A percentile compares a stretch with the other conserved stretches of the same genome.
Evolutionary conservation across 768 basidiomycete species (phyloP).

Genomic region (Holtermannia corniformis): DNA sequence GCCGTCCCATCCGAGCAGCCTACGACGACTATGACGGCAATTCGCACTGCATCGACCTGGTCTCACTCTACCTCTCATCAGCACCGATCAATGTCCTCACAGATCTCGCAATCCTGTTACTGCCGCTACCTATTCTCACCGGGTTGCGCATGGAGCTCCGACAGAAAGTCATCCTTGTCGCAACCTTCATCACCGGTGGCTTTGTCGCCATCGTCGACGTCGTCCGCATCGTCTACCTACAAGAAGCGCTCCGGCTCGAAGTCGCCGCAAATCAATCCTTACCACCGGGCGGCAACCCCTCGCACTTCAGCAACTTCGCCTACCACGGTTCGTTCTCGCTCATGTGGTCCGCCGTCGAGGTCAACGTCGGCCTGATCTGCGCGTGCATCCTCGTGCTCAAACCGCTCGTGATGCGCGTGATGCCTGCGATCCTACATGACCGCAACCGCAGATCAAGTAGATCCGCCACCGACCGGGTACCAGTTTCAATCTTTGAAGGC

Average conservation of each 20-base stretch:
- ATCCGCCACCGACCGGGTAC: background rate
- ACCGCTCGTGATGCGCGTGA: slow-evolving; percentile 29
- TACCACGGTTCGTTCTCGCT: slow-evolving; percentile 30
- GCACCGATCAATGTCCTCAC: slow-evolving; percentile 40
- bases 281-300: background rate
- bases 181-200: slow-evolving; percentile 35
- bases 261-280: slow-evolving; percentile 1
- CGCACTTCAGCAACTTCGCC: slow-evolving; percentile 13
- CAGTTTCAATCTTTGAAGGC: background rate
- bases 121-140: slow-evolving; percentile 38
- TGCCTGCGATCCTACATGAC: slow-evolving; percentile 21
- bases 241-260: slow-evolving; percentile 26
- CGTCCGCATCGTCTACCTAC: slow-evolving; percentile 36
- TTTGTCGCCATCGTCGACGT: slow-evolving; percentile 39
- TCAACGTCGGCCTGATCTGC: slow-evolving; percentile 34
- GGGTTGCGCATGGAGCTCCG: slow-evolving; percentile 32
- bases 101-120: slow-evolving; percentile 34
- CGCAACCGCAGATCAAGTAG: background rate
- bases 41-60: slow-evolving; percentile 27
- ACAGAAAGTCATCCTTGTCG: slow-evolving; percentile 34
- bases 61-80: slow-evolving; percentile 33
- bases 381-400: slow-evolving; percentile 36
- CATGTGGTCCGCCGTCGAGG: slow-evolving; percentile 38
- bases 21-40: slow-evolving; percentile 8
- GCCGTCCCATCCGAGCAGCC: slow-evolving; percentile 30